phyloP scores from a whole-genome alignment of 2,329 filamentous ascomycete genomes.

The Neonectria sp. region DNA sequence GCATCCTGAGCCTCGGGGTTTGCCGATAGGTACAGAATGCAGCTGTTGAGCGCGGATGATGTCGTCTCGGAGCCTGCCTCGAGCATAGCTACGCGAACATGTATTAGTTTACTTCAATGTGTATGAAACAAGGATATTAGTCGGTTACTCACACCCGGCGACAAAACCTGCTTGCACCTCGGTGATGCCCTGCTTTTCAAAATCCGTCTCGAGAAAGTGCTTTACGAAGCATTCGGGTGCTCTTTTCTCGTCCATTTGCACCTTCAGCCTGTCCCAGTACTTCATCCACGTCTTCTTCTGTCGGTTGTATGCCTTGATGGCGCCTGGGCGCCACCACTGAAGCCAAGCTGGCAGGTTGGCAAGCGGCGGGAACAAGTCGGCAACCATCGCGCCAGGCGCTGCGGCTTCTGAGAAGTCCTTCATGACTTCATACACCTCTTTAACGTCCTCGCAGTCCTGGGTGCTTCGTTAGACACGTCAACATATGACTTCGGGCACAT shows the following conservation, averaged over 20 bases:
- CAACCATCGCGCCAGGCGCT: slow-evolving; percentile 19
- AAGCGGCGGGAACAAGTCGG: slow-evolving; percentile 22
- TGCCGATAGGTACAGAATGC: slow-evolving; percentile 23
- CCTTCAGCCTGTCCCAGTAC: slow-evolving; percentile 26
- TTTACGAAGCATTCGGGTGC: slow-evolving; percentile 24
- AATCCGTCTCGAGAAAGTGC: slow-evolving; percentile 16
- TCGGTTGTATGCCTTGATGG: slow-evolving; percentile 14
- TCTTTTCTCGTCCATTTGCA: slow-evolving; percentile 1
- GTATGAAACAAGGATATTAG: background rate
- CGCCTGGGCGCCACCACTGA: slow-evolving; percentile 27
- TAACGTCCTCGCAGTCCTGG: slow-evolving; percentile 23
- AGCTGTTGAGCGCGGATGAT: slow-evolving; percentile 28
- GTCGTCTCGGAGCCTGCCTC: slow-evolving; percentile 35
- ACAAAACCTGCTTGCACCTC: slow-evolving; percentile 22
- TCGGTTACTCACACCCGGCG: slow-evolving; percentile 18
- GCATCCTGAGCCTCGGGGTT: slow-evolving; percentile 22
- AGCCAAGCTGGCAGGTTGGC: slow-evolving; percentile 13
- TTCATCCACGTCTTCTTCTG: slow-evolving; percentile 26
- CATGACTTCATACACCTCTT: slow-evolving; percentile 19
- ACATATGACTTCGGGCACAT: background rate
- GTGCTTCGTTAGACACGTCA: background rate
- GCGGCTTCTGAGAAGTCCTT: slow-evolving; percentile 22
- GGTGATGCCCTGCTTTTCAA: slow-evolving; percentile 32
- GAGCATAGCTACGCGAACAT: slow-evolving; percentile 21
- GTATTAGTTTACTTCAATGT: background rate